Evolutionary conservation across 805 yeast genomes (phyloP), one percentile per base, ranked within the genome.

Genomic region (Candida vartiovaarae): DNA sequence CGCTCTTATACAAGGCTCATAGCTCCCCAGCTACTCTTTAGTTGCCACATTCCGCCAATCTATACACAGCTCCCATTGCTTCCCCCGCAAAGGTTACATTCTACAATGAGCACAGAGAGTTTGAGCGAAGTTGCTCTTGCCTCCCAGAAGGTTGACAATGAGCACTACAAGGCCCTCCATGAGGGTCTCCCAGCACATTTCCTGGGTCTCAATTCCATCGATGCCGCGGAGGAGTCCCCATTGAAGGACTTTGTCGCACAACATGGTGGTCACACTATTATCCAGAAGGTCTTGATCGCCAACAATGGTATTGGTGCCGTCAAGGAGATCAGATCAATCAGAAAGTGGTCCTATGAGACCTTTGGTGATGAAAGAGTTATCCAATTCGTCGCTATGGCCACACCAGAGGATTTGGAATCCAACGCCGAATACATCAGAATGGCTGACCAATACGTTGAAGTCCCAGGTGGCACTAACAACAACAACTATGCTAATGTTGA

Each of bases 291-390:
- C 32, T 74, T 93, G 53, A 93, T 93, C 59, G 98, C 99, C 47
- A 95, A 95, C 67, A 93, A 93, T 63, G 99, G 99, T 78, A 95
- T 93, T 64, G 99, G 95, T 20, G 99, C 99, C 39, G 99, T 93
- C 47, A 93, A 93, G 66, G 98, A 93, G 71, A 95, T 93, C 64
- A 78, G 99, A 59, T 87, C 96, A 8, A 90, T 93, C 36, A 80
- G 99, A 68, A 93, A 91, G 74, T 93, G 99, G 99, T 90, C 99
- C 26, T 93, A 93, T 67, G 98, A 93, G 65, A 89, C 97, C n/a
- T 93, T 93, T 69, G 96, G 96, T 50, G 82, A 95, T 61, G 98
- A 93, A 66, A 78, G 85, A 61, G 88, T 95, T 44, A 85, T 93
- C 52, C 87, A 86, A 56, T 95, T 93, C 62, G 93, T 91, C 32